These are phyloP conservation scores for Capsicum baccatum DNA, from an alignment of 257 asterid species.

Conservation along the genomic window DNA sequence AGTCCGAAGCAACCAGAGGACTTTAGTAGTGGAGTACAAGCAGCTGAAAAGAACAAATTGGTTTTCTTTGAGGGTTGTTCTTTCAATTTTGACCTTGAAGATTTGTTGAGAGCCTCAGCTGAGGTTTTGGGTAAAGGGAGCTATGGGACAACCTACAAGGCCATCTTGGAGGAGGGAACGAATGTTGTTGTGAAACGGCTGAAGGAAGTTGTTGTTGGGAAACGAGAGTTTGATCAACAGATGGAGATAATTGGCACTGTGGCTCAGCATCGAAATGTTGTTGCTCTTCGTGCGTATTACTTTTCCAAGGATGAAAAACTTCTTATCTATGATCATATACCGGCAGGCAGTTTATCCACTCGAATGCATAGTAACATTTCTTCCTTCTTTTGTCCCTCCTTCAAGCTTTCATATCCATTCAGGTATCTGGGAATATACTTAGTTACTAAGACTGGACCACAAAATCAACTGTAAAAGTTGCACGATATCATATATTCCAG, in stretches of 20 bases:
- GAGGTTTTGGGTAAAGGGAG: conserved; percentile 79
- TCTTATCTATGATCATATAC: conserved; percentile 52
- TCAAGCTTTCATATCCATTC: background rate
- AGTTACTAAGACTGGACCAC: background rate
- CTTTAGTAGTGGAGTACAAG: conserved; percentile 66
- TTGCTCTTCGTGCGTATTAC: conserved; percentile 70
- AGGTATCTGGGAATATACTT: conserved; percentile 2
- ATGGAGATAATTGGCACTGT: conserved; percentile 59
- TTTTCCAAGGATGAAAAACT: conserved; percentile 75
- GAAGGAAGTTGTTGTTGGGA: conserved; percentile 58
- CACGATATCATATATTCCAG: background rate
- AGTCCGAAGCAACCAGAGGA: conserved; percentile 52
- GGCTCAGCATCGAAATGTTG: conserved; percentile 57
- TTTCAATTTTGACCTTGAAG: conserved; percentile 67
- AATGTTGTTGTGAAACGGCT: conserved; percentile 70
- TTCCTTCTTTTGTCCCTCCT: conserved; percentile 13
- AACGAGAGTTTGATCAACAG: conserved; percentile 71
- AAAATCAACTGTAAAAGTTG: background rate
- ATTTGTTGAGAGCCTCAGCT: conserved; percentile 76
- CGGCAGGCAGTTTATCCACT: conserved; percentile 65
- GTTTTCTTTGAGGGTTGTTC: conserved; percentile 57
- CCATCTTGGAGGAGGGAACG: conserved; percentile 69
- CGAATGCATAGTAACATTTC: conserved; percentile 57
- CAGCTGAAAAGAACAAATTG: conserved; percentile 66
- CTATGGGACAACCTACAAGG: conserved; percentile 71